Percentiles rank a stretch among this genome's conserved stretches.
Evolutionary conservation across 768 basidiomycete species (phyloP).

Genomic region (Podaxis sp.): DNA sequence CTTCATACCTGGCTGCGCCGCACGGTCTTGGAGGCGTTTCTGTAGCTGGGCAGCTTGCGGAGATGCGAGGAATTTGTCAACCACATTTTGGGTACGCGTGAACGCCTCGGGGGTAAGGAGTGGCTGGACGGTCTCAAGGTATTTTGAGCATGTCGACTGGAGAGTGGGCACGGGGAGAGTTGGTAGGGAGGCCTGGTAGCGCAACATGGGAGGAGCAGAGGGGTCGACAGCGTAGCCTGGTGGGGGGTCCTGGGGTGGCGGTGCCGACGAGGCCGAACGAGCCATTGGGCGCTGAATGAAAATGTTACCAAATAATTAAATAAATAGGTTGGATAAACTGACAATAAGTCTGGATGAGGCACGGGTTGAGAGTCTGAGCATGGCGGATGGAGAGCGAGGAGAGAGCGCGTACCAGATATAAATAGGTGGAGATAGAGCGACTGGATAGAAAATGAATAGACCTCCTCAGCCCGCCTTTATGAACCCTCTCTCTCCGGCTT

Average conservation of each 20-base stretch:
- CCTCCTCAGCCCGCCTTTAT: background rate
- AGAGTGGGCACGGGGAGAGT: conserved; percentile 84
- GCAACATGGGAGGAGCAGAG: conserved; percentile 65
- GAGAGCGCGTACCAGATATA: conserved; percentile 8
- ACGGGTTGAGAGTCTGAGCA: conserved; percentile 2
- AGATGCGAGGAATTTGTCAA: conserved; percentile 68
- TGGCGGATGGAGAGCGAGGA: background rate
- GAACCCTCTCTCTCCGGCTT: background rate
- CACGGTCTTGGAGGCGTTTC: conserved; percentile 71
- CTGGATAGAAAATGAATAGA: background rate
- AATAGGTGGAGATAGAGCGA: conserved; percentile 15
- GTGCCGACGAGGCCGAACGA: conserved; percentile 20
- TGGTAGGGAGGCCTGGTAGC: conserved; percentile 72
- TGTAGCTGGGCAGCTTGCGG: conserved; percentile 75
- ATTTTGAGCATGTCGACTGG: conserved; percentile 80
- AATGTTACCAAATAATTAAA: background rate
- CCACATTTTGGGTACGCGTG: conserved; percentile 53
- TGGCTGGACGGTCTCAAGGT: conserved; percentile 83
- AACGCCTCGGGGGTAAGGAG: conserved; percentile 68
- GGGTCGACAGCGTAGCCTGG: conserved; percentile 47
- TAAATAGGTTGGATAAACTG: background rate
- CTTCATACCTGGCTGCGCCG: conserved; percentile 51
- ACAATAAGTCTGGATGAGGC: background rate
- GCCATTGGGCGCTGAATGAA: background rate
- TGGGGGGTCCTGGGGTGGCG: conserved; percentile 23